Base-by-base conservation (phyloP, 2,329 filamentous ascomycete species). In the Clonostachys solani region DNA sequence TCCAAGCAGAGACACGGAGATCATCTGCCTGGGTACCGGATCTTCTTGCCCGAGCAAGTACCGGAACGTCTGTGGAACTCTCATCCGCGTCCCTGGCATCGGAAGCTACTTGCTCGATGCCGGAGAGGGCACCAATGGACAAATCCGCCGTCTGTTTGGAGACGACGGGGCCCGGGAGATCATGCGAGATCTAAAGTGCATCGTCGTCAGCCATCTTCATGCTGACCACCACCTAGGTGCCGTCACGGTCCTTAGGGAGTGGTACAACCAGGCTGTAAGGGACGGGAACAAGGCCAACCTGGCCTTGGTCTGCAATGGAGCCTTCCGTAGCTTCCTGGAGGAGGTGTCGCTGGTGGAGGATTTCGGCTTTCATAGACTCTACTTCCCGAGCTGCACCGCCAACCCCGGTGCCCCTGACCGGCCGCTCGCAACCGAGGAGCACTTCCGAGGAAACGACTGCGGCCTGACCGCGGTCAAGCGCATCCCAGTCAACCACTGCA, bases 131-230 rank as follows among this genome's bases (percentile, higher is more conserved):
- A 96, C 94, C 0, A 70, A 97, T 9, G 92, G 92, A 12, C 92
- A 96, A 63, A 71, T 99, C 37, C 82, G 81, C 49, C 86, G 94
- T 44, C 74, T 88, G 0, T 92, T 87, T 57, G 75, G 78, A 6
- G 70, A 75, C 0, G 74, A 82, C 5, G 78, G 89, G 53, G 71
- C 92, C 5, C 72, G 73, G 29, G 74, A 84, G n/a, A 75, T 96
- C 12, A 72, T 99, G n/a, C 77, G 74, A 49, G 84, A 95, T 52
- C 74, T 99, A 40, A 86, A 84, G 46, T 81, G 83, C 55, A 85
- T 99, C 52, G 95, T 90, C 83, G 94, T 99, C 67, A 95, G 89
- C 64, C 94, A 99, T 68, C 74, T 95, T 52, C 94, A 99, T 65
- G 94, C 94, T 5, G 94, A 99, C 68, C 94, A 99, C 67, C 94